phyloP scores from a whole-genome alignment of 768 basidiomycete genomes.

The Gymnopilus junonius region DNA sequence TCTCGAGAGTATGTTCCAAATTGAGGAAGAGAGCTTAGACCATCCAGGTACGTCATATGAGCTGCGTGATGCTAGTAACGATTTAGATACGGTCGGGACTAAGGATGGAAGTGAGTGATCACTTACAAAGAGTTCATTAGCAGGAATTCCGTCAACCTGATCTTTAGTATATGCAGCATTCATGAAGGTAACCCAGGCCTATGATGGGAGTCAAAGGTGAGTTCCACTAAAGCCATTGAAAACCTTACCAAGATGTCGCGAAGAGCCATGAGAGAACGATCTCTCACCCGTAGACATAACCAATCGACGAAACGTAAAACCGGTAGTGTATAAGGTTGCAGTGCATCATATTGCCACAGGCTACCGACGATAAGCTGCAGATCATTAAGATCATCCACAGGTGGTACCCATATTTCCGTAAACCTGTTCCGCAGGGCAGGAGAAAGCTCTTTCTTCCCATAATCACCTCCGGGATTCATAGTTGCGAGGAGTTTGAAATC shows the following conservation, averaged over 20 bases:
- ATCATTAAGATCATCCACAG: slow-evolving; percentile 74
- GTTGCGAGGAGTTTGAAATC: slow-evolving; percentile 92
- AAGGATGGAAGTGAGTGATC: slow-evolving; percentile 11
- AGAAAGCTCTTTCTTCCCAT: slow-evolving; percentile 98
- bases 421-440: slow-evolving; percentile 97
- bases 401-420: slow-evolving; percentile 98
- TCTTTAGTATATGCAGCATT: slow-evolving; percentile 55
- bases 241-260: slow-evolving; percentile 84
- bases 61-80: slow-evolving; percentile 85
- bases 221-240: background rate
- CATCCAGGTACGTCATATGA: slow-evolving; percentile 91
- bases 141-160: slow-evolving; percentile 35
- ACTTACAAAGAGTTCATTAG: slow-evolving; percentile 70
- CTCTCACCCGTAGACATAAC: slow-evolving; percentile 66
- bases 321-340: slow-evolving; percentile 58
- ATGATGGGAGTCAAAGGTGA: slow-evolving; percentile 1
- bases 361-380: slow-evolving; percentile 75
- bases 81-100: background rate
- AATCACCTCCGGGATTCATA: slow-evolving; percentile 99
- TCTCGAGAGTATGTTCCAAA: slow-evolving; percentile 64
- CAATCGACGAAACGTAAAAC: slow-evolving; percentile 84
- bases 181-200: slow-evolving; percentile 95
- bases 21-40: slow-evolving; percentile 80
- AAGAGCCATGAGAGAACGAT: slow-evolving; percentile 71
- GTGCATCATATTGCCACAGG: slow-evolving; percentile 62